Evolutionary conservation across 148 eudicot genomes (phyloP), one percentile per base, ranked within the genome.

Genomic region (Talinum fruticosum): DNA sequence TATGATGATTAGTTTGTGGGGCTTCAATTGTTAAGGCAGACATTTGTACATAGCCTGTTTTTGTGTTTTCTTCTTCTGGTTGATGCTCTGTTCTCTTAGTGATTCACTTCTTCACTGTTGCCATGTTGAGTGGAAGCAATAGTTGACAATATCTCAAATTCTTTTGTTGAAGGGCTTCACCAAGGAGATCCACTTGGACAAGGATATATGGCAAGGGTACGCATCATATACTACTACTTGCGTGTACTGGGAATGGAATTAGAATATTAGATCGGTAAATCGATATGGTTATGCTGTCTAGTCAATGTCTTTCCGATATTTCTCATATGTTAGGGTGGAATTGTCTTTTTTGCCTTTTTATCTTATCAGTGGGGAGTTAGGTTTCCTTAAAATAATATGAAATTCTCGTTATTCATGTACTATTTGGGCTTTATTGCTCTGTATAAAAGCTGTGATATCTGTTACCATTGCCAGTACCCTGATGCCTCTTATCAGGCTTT

Each of bases 121-220:
- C 16, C 30, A 62, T 28, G 44, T 33, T 70, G 12, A 34, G 35
- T 53, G 66, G 70, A 64, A 47, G 49, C 36, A 21, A 7, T 62
- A 45, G 38, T 36, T 78, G 71, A 78, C n/a, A 36, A 69, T 61
- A 47, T 72, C 26, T 72, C 12, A 0, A 41, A 4, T 71, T 83
- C 68, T n/a, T 69, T 51, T 76, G 82, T 75, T 84, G 80, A 53
- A 96, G 99, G 99, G 99, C 70, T 96, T 96, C 76, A 96, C 99
- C 14, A 96, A 96, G 84, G 97, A 90, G 88, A 96, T 96, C 82
- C 79, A 85, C 85, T 82, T 96, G 89, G 97, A 90, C 83, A 91
- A 89, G 87, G 96, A 93, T 73, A 85, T 91, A 69, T 96, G 99
- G 99, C 91, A 90, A 53, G 97, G 99, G 99, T 96, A 93, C 77